Base-by-base conservation (phyloP, 2,329 filamentous ascomycete species). In the Penicillium sclerotigenum region DNA sequence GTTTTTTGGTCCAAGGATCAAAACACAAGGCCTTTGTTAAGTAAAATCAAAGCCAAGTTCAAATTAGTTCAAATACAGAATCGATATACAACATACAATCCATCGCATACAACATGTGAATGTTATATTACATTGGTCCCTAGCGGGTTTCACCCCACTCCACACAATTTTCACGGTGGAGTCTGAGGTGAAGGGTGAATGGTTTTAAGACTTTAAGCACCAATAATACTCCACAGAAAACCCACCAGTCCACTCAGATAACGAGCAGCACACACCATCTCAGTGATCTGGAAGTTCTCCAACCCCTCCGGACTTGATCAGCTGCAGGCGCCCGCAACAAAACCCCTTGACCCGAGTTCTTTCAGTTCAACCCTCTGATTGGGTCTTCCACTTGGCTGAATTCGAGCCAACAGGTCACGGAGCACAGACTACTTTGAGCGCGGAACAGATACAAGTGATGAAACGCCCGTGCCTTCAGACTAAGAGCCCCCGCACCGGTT, bases 341-440 rank as follows among this genome's bases (percentile, higher is more conserved):
- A 20, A 18, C n/a, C 43, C 14, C 18, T 37, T 38, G 24, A 24
- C 36, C 20, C 22, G 47, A 43, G 49, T 26, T 45, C 7, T 20
- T 24, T 16, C 16, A n/a, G 6, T 22, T 11, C 11, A 22, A 20
- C 3, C 10, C 37, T n/a, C 18, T 62, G 59, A 64, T 65, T 64
- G 63, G 61, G 16, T n/a, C 18, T 8, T 31, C 34, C 11, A 14
- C 52, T 46, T 50, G 47, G 46, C 40, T 59, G 40, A 56, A 54
- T 56, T 59, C 52, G 53, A 63, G 60, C 60, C 52, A 37, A 31
- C 33, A 33, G 48, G 33, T 42, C 40, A 52, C 57, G 60, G 59
- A 51, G 56, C 60, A 58, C 54, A 45, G 57, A 54, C 58, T 63
- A 42, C 54, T 55, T 56, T 49, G 38, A 56, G 57, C 45, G 52